Evolutionary conservation across 2,329 filamentous ascomycete species (phyloP).

Genomic region (Podosphaera fusca): DNA sequence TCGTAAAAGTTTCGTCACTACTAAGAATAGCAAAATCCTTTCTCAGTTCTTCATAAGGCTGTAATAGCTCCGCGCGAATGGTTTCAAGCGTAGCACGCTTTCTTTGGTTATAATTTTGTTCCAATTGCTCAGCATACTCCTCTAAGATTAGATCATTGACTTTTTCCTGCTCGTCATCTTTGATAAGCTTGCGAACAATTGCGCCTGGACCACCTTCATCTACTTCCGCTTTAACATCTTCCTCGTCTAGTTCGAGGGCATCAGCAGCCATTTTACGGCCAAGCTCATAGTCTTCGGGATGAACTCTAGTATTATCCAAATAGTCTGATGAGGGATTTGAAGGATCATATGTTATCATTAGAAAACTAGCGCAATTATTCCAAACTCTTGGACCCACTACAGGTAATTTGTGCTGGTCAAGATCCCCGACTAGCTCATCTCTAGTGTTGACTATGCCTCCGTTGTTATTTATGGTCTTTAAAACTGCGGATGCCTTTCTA

Average conservation of each 20-base stretch:
- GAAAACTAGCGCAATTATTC: constrained; percentile 91
- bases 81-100: constrained; percentile 93
- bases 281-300: constrained; percentile 95
- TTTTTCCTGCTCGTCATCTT: constrained; percentile 78
- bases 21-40: constrained; percentile 50
- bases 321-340: constrained; percentile 68
- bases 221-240: constrained; percentile 86
- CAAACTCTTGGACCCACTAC: constrained; percentile 80
- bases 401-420: constrained; percentile 51
- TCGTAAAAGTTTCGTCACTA: constrained; percentile 72
- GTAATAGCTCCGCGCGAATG: constrained; percentile 78
- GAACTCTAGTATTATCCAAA: constrained; percentile 86
- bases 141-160: constrained; percentile 92
- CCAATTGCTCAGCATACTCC: constrained; percentile 88
- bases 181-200: constrained; percentile 84
- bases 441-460: constrained; percentile 67
- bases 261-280: constrained; percentile 97
- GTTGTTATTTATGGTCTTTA: constrained; percentile 82
- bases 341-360: constrained; percentile 75
- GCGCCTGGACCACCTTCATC: constrained; percentile 77
- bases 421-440: constrained; percentile 72
- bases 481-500: constrained; percentile 62
- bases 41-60: constrained; percentile 83
- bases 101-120: constrained; percentile 76
- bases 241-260: constrained; percentile 85